Conservation (phyloP, 352 stramenopile species). For the Phytophthora melonis region DNA sequence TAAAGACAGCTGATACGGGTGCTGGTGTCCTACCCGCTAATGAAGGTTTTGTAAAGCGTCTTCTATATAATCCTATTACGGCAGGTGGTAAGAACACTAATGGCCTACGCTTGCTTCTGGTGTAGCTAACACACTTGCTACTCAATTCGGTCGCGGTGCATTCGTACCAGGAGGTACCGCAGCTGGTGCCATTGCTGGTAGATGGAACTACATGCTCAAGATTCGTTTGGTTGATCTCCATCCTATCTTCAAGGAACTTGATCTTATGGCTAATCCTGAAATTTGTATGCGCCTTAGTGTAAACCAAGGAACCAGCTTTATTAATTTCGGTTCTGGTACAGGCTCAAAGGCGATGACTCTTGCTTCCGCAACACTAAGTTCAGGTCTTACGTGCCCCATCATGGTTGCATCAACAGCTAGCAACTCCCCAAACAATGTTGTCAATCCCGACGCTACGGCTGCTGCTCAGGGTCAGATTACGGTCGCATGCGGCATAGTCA, state of each 20-base stretch:
- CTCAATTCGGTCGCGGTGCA: not conserved
- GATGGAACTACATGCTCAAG: not conserved
- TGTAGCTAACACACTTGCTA: not conserved
- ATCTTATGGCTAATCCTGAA: not conserved
- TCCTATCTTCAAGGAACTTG: not conserved
- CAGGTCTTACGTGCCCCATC: not conserved
- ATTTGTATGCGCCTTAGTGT: not conserved
- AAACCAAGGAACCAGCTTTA: not conserved
- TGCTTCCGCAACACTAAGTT: not conserved
- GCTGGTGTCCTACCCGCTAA: not conserved
- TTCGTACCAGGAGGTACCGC: not conserved
- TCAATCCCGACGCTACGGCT: too few relatives aligned
- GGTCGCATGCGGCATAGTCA: too few relatives aligned
- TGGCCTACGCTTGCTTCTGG: not conserved
- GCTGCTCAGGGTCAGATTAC: too few relatives aligned
- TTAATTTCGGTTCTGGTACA: not conserved
- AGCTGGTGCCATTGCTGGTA: not conserved
- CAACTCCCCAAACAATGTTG: too few relatives aligned
- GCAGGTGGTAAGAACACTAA: not conserved
- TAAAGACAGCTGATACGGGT: too few relatives aligned
- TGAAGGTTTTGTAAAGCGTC: not conserved
- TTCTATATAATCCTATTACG: not conserved
- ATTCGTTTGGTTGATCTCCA: not conserved
- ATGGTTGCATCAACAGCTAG: not conserved
- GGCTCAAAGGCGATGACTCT: not conserved